A percentile compares a stretch with the other conserved stretches of the same genome.
Evolutionary conservation across 306 rosid species (phyloP).

Genomic region (Prunus salicina): DNA sequence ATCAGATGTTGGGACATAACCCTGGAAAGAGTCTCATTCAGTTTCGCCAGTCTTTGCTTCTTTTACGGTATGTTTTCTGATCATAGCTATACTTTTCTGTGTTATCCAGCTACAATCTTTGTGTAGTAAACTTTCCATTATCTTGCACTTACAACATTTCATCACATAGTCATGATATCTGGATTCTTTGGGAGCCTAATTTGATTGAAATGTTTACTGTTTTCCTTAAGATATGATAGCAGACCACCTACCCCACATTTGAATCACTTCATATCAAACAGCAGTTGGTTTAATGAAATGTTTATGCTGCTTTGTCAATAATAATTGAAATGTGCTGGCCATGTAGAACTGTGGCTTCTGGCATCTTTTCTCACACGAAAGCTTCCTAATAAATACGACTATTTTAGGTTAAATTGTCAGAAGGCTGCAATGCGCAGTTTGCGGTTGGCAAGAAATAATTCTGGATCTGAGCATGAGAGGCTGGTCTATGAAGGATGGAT

Average conservation of each 20-base stretch:
- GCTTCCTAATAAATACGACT: not conserved
- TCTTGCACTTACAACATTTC: not conserved
- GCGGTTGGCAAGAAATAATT: conserved; percentile 72
- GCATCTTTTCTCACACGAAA: not conserved
- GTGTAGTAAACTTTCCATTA: not conserved
- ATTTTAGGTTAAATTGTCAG: conserved; percentile 70
- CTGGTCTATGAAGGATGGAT: conserved; percentile 92
- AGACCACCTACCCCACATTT: not conserved
- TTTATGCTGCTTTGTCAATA: not conserved
- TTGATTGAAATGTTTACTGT: not conserved
- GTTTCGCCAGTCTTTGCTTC: conserved; percentile 81
- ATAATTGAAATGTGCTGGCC: not conserved
- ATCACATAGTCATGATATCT: conserved; percentile 5
- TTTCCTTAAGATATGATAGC: not conserved
- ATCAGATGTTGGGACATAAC: conserved; percentile 69
- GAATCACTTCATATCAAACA: not conserved
- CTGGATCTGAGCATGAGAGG: conserved; percentile 63
- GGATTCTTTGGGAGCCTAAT: not conserved
- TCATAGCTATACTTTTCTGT: not conserved
- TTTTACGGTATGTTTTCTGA: conserved; percentile 48
- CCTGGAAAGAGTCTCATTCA: conserved; percentile 60
- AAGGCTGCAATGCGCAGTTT: conserved; percentile 80
- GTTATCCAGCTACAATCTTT: conserved; percentile 14
- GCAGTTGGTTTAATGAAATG: not conserved
- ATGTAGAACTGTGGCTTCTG: not conserved